Evolutionary conservation across 495 filamentous ascomycete genomes (phyloP).

Genomic region (Penicillium cataractarum): DNA sequence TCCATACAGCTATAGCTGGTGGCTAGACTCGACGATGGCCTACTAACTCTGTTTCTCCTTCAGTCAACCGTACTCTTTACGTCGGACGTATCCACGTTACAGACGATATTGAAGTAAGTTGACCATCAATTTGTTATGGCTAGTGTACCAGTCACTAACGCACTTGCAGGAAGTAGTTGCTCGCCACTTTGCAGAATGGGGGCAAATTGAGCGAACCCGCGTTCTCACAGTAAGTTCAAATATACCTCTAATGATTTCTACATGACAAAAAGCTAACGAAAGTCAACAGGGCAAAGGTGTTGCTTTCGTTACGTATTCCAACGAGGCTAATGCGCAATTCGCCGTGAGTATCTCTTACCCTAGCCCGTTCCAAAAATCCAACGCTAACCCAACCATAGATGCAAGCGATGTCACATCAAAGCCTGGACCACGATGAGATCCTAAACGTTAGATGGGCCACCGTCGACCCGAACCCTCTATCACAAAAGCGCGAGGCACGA

Average conservation of each 20-base stretch:
- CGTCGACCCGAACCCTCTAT: slow-evolving; percentile 91
- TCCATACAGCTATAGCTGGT: not conserved
- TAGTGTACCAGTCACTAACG: not conserved
- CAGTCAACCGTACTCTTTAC: slow-evolving; percentile 88
- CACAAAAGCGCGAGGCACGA: slow-evolving; percentile 88
- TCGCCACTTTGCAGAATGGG: slow-evolving; percentile 93
- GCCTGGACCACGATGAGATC: slow-evolving; percentile 82
- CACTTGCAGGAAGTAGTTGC: slow-evolving; percentile 72
- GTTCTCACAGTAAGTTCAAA: slow-evolving; percentile 76
- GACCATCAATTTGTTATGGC: not conserved
- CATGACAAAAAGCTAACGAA: not conserved
- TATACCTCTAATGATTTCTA: not conserved
- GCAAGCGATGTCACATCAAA: slow-evolving; percentile 89
- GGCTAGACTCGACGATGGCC: not conserved
- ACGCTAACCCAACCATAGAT: slow-evolving; percentile 2
- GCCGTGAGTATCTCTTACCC: slow-evolving; percentile 43
- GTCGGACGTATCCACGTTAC: slow-evolving; percentile 90
- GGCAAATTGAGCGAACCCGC: slow-evolving; percentile 81
- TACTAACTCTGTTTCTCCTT: not conserved
- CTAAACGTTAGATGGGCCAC: slow-evolving; percentile 98
- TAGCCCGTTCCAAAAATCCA: not conserved
- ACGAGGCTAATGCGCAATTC: slow-evolving; percentile 86
- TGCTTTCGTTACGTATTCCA: slow-evolving; percentile 69
- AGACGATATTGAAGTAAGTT: slow-evolving; percentile 81
- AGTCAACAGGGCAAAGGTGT: slow-evolving; percentile 58